phyloP scores from a whole-genome alignment of 495 filamentous ascomycete genomes.

The Collariella sp. region DNA sequence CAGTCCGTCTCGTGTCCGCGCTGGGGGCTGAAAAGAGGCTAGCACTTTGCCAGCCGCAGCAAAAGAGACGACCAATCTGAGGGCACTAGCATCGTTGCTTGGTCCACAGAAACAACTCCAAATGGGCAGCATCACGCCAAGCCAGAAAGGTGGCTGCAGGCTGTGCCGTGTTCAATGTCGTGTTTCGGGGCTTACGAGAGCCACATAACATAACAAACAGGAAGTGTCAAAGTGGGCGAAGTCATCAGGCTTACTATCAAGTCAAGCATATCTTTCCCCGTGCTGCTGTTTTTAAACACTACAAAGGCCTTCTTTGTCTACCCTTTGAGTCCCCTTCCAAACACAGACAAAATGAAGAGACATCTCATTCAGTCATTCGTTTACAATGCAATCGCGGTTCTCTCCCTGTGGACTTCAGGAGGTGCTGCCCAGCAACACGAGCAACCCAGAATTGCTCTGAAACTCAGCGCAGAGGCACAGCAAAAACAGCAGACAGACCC shows the following conservation, averaged over 20 bases:
- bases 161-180: not conserved
- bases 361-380: not conserved
- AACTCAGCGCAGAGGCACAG: not conserved
- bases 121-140: not conserved
- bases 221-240: too few species aligned
- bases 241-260: too few species aligned
- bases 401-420: not conserved
- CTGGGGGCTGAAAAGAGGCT: too few species aligned
- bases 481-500: slow-evolving; percentile 1
- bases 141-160: not conserved
- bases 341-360: not conserved
- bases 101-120: not conserved
- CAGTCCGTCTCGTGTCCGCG: too few species aligned
- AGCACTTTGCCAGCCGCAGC: too few species aligned
- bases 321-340: too few species aligned
- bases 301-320: too few species aligned
- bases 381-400: not conserved
- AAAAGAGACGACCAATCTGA: too few species aligned
- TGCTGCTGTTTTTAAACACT: too few species aligned
- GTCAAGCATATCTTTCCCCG: too few species aligned
- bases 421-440: not conserved
- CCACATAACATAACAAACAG: too few species aligned
- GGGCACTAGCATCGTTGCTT: not conserved
- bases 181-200: not conserved
- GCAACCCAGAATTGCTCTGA: slow-evolving; percentile 1